These are phyloP conservation scores for Neopestalotiopsis rosae DNA, from an alignment of 2,329 filamentous ascomycete species.

Conservation along the genomic window DNA sequence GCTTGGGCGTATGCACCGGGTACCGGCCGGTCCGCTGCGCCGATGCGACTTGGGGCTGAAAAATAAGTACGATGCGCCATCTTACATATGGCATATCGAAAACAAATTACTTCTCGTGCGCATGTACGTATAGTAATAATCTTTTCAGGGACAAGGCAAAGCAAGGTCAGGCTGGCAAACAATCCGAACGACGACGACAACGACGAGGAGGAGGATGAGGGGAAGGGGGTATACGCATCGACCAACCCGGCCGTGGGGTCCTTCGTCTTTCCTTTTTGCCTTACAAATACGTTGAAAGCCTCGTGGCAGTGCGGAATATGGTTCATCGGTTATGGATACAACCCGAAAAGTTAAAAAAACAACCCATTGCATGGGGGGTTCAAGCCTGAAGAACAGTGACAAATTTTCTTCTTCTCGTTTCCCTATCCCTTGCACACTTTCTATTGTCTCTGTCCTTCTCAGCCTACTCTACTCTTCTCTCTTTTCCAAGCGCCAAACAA, in stretches of 20 bases:
- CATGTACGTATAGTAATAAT: background rate
- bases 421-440: background rate
- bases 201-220: background rate
- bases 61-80: conserved; percentile 1
- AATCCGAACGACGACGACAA: no score
- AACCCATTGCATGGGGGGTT: background rate
- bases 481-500: background rate
- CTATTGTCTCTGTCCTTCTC: background rate
- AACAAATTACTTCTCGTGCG: background rate
- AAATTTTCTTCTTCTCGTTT: background rate
- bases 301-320: background rate
- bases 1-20: background rate
- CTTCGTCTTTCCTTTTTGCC: background rate
- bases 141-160: background rate
- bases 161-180: no score
- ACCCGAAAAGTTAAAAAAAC: background rate
- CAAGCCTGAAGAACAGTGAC: background rate
- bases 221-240: background rate
- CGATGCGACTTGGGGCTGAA: background rate
- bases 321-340: no score
- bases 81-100: conserved; percentile 4
- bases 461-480: background rate
- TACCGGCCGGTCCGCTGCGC: background rate
- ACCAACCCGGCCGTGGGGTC: background rate
- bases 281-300: background rate